Conservation (phyloP, 768 basidiomycete genomes). For the Sporobolomyces phaffii region DNA sequence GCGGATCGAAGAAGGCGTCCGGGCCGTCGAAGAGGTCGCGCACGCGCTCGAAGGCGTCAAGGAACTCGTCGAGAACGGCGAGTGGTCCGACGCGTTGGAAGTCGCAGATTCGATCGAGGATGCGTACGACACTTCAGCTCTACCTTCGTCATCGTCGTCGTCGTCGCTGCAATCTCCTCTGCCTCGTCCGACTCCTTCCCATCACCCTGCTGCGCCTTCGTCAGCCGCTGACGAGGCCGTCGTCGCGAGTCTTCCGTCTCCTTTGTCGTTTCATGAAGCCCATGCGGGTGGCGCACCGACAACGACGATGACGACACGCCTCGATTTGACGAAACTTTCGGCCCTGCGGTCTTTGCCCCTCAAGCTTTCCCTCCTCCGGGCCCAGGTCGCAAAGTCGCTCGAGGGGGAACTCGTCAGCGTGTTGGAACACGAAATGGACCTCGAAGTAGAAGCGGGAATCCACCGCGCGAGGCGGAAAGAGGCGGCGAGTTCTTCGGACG, state of each 20-base stretch:
- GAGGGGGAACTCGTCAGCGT: conserved; percentile 70
- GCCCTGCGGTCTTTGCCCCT: conserved; percentile 71
- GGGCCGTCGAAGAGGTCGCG: conserved; percentile 58
- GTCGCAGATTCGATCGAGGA: conserved; percentile 64
- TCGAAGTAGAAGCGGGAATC: conserved; percentile 59
- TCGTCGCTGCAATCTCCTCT: conserved; percentile 11
- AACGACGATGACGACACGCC: no score
- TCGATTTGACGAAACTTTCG: conserved; percentile 62
- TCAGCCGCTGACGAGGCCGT: no score
- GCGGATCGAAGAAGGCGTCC: conserved; percentile 51
- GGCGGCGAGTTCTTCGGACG: conserved; percentile 42
- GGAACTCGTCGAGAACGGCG: conserved; percentile 76
- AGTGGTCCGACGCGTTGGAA: conserved; percentile 78
- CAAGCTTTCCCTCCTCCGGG: conserved; percentile 64
- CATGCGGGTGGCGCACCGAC: no score
- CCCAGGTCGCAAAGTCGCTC: conserved; percentile 69
- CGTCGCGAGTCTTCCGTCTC: no score
- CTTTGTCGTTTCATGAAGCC: no score
- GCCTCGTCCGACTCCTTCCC: background rate
- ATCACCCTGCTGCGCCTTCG: background rate
- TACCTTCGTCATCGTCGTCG: background rate
- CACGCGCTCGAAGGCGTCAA: conserved; percentile 63
- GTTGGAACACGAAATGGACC: conserved; percentile 60
- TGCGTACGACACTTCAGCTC: conserved; percentile 15
- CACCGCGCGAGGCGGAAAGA: conserved; percentile 48